Percentiles rank a stretch among this genome's conserved stretches.
Conservation (phyloP, 163 green algal species). For the Chloroidium sp. region DNA sequence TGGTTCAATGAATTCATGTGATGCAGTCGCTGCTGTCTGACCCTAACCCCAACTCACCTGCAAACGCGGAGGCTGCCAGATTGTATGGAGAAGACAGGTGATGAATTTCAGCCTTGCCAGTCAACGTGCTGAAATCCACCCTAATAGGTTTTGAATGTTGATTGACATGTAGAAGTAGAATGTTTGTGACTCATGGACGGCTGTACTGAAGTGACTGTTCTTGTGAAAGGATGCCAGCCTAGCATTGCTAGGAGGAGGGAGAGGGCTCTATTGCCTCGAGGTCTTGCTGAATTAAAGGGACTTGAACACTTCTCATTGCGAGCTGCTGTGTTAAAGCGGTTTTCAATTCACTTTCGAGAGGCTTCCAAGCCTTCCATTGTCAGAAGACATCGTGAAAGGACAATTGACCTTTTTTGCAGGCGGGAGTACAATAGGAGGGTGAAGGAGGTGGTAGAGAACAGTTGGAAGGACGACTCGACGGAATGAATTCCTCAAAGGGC, state of each 20-base stretch:
- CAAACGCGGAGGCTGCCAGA: constrained; percentile 80
- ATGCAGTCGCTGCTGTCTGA: constrained; percentile 81
- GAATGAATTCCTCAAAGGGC: too few relatives aligned
- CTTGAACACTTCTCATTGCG: too few relatives aligned
- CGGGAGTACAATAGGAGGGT: constrained; percentile 72
- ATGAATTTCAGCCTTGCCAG: neutral
- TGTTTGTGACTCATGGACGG: neutral
- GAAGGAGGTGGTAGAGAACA: constrained; percentile 68
- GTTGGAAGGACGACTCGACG: constrained; percentile 43
- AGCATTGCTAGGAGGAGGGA: too few relatives aligned
- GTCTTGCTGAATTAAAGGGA: too few relatives aligned
- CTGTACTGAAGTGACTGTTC: neutral
- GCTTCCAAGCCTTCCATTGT: too few relatives aligned
- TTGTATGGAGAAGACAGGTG: constrained; percentile 74
- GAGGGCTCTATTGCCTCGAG: too few relatives aligned
- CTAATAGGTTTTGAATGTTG: constrained; percentile 6
- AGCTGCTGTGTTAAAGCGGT: too few relatives aligned
- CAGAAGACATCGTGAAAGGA: too few relatives aligned
- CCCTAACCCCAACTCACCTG: constrained; percentile 83
- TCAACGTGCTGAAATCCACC: constrained; percentile 1
- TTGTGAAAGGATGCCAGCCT: too few relatives aligned
- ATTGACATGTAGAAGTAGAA: neutral
- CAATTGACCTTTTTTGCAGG: constrained; percentile 20
- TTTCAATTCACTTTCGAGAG: too few relatives aligned
- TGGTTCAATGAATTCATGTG: neutral